These are phyloP conservation scores for Ottelia alismoides DNA, from an alignment of 106 monocot genomes.

Conservation along the genomic window DNA sequence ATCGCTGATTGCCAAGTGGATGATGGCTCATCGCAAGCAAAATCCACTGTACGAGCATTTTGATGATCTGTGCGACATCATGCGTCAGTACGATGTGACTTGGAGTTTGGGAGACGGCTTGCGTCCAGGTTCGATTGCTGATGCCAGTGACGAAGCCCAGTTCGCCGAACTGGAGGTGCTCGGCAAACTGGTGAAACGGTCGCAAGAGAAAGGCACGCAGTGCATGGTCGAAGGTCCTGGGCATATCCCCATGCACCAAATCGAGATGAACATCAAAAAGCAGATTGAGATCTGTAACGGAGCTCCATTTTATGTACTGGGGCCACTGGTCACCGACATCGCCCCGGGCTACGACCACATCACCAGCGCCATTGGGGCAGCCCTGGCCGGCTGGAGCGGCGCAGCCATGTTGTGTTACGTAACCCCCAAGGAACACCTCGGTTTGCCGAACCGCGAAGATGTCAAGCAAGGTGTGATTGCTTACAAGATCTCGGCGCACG, in stretches of 20 bases:
- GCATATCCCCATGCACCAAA: constrained; percentile 96
- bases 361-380: constrained; percentile 95
- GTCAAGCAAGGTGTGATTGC: constrained; percentile 92
- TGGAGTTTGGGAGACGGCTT: no score
- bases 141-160: no score
- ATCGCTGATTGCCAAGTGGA: no score
- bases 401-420: constrained; percentile 98
- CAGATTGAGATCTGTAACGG: constrained; percentile 96
- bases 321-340: constrained; percentile 93
- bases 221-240: constrained; percentile 99
- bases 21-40: no score
- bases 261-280: constrained; percentile 93
- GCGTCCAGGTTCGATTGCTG: no score
- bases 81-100: no score
- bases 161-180: no score
- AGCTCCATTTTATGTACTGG: constrained; percentile 95
- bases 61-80: no score
- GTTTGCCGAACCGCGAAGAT: constrained; percentile 94
- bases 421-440: constrained; percentile 96
- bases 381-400: constrained; percentile 87
- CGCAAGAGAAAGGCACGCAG: no score
- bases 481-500: constrained; percentile 95
- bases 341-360: constrained; percentile 99
- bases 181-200: no score
- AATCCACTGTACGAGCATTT: no score